Evolutionary conservation across 2,329 filamentous ascomycete species (phyloP).

Genomic region (Camptophora hylomeconis): DNA sequence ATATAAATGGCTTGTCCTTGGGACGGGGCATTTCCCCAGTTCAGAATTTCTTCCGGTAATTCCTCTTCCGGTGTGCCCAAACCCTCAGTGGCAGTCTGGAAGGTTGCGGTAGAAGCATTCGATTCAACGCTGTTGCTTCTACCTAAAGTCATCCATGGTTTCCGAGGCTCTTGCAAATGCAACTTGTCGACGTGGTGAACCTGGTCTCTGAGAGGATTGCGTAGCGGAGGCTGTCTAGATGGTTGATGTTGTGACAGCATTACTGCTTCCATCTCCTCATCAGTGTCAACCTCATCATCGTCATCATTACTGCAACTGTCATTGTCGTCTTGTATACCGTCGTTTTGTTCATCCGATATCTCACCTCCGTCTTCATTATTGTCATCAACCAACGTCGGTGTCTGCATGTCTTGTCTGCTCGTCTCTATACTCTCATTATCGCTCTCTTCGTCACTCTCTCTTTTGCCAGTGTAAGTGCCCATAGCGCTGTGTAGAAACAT

Average conservation of each 20-base stretch:
- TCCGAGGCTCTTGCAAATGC: conserved; percentile 4
- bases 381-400: conserved; percentile 11
- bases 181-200: conserved; percentile 8
- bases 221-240: neutral
- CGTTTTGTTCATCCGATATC: conserved; percentile 2
- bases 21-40: conserved; percentile 10
- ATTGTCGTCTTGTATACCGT: too few species aligned
- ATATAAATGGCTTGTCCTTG: too few species aligned
- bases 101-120: conserved; percentile 47
- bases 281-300: conserved; percentile 1
- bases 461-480: conserved; percentile 42
- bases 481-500: conserved; percentile 91
- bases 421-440: conserved; percentile 15
- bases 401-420: conserved; percentile 11
- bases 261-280: conserved; percentile 1
- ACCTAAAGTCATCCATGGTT: conserved; percentile 9
- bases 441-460: conserved; percentile 11
- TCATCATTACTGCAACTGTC: conserved; percentile 3
- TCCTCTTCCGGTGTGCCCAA: conserved; percentile 28
- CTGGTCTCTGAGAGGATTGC: conserved; percentile 1
- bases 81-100: conserved; percentile 50
- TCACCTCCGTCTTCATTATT: conserved; percentile 18
- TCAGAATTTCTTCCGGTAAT: conserved; percentile 17
- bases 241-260: neutral
- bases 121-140: conserved; percentile 47